Evolutionary conservation across 768 basidiomycete species (phyloP), one percentile per base, ranked within the genome.

Genomic region (Collybia nuda): DNA sequence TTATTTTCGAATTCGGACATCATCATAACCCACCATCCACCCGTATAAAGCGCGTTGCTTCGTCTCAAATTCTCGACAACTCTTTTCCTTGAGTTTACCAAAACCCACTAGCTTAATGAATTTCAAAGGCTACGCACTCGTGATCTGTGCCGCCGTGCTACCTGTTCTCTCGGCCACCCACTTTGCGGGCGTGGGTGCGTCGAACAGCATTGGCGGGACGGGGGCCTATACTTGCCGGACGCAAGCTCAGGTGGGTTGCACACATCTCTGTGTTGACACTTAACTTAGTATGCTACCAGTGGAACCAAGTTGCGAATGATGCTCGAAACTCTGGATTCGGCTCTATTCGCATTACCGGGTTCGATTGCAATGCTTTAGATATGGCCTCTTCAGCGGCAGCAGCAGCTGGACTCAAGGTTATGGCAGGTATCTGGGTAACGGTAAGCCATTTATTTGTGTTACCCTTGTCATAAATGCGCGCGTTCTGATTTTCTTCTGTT

Each of bases 321-420:
- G 65, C 71, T 2, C 66, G 57, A 42, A 52, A 50, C 29, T 45
- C 60, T 32, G 71, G 70, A 5, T 72, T 73, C 57, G 59, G 55
- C 9, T 57, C 72, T 4, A 64, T 72, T 45, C 65, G 69, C 15
- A 64, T 74, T 36, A 47, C 61, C 14, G 71, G 67, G 12, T 69
- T 72, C 46, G 71, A 74, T 44, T 72, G 70, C 48, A 57, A 68
- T 47, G 69, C 72, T 6, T 50, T 74, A 18, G 63, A 66, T 21
- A 37, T 59, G 22, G 70, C 70, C 15, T 72, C 72, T 5, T 56
- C 64, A 26, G 69, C 72, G 2, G 67, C 69, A 19, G 62, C 65
- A 1, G 50, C 62, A 1, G 59, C 56, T 14, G 67, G 65, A 6
- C 47, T 74, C 21, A 52, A 59, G 26, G 58, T 72, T 24, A 40